Conservation (phyloP, 2,329 filamentous ascomycete genomes). For the Hymenoscyphus infarciens region DNA sequence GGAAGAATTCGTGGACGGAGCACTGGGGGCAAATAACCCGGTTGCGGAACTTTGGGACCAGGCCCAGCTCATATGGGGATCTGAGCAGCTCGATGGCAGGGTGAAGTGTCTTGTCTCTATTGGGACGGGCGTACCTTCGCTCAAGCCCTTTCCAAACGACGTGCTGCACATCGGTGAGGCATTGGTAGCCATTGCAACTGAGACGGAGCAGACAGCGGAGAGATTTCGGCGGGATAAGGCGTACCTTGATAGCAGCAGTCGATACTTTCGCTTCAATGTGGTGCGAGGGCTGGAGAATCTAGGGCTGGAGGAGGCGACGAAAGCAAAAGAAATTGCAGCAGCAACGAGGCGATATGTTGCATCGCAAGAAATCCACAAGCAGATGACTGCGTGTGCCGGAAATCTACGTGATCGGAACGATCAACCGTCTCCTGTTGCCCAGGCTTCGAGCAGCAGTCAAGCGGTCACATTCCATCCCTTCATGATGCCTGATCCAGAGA, state of each 20-base stretch:
- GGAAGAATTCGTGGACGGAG: conserved; percentile 42
- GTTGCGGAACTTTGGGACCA: conserved; percentile 38
- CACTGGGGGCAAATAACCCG: conserved; percentile 44
- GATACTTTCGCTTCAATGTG: conserved; percentile 46
- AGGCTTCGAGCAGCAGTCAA: too few relatives aligned
- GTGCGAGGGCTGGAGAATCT: conserved; percentile 40
- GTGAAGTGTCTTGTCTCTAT: conserved; percentile 41
- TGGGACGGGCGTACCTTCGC: conserved; percentile 38
- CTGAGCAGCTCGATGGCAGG: conserved; percentile 32
- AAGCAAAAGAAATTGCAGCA: conserved; percentile 33
- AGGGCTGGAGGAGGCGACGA: conserved; percentile 39
- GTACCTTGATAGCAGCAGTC: conserved; percentile 25
- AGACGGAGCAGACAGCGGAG: conserved; percentile 41
- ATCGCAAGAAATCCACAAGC: conserved; percentile 28
- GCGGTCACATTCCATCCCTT: too few relatives aligned
- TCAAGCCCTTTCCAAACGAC: conserved; percentile 32
- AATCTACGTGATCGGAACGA: conserved; percentile 4
- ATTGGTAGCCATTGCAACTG: conserved; percentile 33
- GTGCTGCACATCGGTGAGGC: conserved; percentile 33
- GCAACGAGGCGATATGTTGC: conserved; percentile 32
- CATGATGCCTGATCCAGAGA: too few relatives aligned
- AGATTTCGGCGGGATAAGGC: conserved; percentile 29
- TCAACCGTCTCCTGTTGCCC: too few relatives aligned
- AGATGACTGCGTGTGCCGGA: conserved; percentile 22
- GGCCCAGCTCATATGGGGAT: conserved; percentile 37